Conservation (phyloP, 2,329 filamentous ascomycete species). For the Purpureocillium takamizusanense region DNA sequence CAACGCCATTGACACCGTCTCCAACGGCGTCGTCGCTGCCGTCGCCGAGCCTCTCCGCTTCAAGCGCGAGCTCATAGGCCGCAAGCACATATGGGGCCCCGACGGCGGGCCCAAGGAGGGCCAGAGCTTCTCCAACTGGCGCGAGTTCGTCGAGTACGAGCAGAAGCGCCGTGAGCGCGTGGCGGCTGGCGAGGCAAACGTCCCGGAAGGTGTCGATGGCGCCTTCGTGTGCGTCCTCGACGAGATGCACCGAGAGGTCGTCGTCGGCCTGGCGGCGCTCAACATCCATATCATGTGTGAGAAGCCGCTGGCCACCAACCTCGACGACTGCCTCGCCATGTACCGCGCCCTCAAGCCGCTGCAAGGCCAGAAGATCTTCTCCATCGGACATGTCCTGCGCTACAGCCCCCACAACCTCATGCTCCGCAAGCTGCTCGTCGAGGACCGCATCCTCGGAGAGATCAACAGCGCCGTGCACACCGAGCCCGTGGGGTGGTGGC, state of each 20-base stretch:
- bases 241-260: slow-evolving; percentile 76
- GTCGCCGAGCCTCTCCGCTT: slow-evolving; percentile 74
- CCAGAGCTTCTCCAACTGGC: slow-evolving; percentile 66
- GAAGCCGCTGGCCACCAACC: slow-evolving; percentile 78
- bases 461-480: slow-evolving; percentile 82
- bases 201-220: slow-evolving; percentile 50
- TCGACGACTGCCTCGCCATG: slow-evolving; percentile 71
- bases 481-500: slow-evolving; percentile 94
- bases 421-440: slow-evolving; percentile 66
- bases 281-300: slow-evolving; percentile 84
- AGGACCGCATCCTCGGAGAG: slow-evolving; percentile 72
- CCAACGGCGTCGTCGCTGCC: slow-evolving; percentile 60
- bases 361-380: slow-evolving; percentile 51
- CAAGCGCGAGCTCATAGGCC: slow-evolving; percentile 65
- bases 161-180: slow-evolving; percentile 45
- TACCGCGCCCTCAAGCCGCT: slow-evolving; percentile 44
- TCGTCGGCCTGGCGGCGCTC: slow-evolving; percentile 62
- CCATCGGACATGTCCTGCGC: slow-evolving; percentile 85
- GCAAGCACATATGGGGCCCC: slow-evolving; percentile 62
- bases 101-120: slow-evolving; percentile 39
- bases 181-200: slow-evolving; percentile 34
- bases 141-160: slow-evolving; percentile 69
- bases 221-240: slow-evolving; percentile 66
- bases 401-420: slow-evolving; percentile 91
- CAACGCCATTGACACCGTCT: slow-evolving; percentile 53